Percentiles rank a stretch among this genome's conserved stretches.
These are phyloP conservation scores for Thielaviopsis punctulata DNA, from an alignment of 2,329 filamentous ascomycete species.

Conservation along the genomic window DNA sequence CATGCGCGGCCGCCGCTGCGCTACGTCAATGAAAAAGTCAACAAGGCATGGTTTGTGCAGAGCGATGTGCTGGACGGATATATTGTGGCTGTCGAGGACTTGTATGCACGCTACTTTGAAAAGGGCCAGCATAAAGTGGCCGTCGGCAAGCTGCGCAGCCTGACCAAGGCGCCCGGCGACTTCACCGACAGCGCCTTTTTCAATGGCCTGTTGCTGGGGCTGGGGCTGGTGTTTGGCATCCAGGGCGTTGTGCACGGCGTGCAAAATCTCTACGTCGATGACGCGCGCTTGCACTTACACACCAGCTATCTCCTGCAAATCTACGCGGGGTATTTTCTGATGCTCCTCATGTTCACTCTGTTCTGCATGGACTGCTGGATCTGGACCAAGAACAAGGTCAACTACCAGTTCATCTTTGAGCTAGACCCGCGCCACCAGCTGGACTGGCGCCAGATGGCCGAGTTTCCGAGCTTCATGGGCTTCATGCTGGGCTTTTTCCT, in stretches of 20 bases:
- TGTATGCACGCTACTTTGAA: conserved; percentile 92
- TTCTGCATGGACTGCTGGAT: conserved; percentile 74
- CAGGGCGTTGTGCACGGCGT: conserved; percentile 47
- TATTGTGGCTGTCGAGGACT: conserved; percentile 66
- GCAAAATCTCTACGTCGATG: conserved; percentile 32
- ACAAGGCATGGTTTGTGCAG: conserved; percentile 77
- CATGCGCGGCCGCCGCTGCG: conserved; percentile 59
- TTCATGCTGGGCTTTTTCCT: conserved; percentile 63
- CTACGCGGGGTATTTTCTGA: conserved; percentile 82
- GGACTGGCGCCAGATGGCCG: conserved; percentile 76
- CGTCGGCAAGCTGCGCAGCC: conserved; percentile 65
- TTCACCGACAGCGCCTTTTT: conserved; percentile 40
- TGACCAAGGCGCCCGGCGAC: conserved; percentile 32
- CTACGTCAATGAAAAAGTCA: conserved; percentile 85
- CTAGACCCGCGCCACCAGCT: conserved; percentile 74
- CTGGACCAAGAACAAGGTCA: conserved; percentile 75
- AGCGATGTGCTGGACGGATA: conserved; percentile 71
- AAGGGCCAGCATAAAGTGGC: conserved; percentile 85
- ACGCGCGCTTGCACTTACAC: conserved; percentile 30
- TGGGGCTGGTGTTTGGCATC: conserved; percentile 46
- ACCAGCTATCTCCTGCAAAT: conserved; percentile 67
- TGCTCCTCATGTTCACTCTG: conserved; percentile 61
- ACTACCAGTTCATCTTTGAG: conserved; percentile 94
- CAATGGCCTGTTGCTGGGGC: conserved; percentile 50
- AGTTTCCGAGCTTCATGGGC: conserved; percentile 73